These are phyloP conservation scores for Colletotrichum musicola DNA, from an alignment of 2,329 filamentous ascomycete genomes.

Conservation along the genomic window DNA sequence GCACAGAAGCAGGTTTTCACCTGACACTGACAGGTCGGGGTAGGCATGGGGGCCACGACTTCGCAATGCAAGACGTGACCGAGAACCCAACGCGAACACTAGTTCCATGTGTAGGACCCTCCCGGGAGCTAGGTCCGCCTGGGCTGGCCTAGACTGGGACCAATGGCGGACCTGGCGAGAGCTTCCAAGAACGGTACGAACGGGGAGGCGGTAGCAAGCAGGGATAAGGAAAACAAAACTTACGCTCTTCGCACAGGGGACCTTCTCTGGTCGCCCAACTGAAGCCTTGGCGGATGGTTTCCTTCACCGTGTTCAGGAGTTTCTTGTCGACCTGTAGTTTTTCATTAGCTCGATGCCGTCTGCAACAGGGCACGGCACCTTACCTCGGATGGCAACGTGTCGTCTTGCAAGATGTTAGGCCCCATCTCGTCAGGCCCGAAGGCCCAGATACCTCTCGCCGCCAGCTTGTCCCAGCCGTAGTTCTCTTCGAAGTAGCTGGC, in stretches of 20 bases:
- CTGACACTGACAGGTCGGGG: conserved; percentile 19
- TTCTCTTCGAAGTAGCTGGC: conserved; percentile 98
- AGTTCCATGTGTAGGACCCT: conserved; percentile 31
- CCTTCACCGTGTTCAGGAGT: conserved; percentile 85
- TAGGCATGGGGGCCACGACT: conserved; percentile 13
- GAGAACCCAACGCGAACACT: conserved; percentile 28
- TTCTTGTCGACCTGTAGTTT: conserved; percentile 84
- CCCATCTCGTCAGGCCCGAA: conserved; percentile 96
- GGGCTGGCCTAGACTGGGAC: conserved; percentile 8
- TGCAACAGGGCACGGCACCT: conserved; percentile 45
- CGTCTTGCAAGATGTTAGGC: conserved; percentile 96
- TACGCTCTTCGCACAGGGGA: conserved; percentile 96
- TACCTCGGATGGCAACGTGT: conserved; percentile 90
- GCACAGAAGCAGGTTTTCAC: conserved; percentile 32
- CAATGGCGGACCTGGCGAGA: conserved; percentile 7
- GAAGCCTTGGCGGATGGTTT: conserved; percentile 95
- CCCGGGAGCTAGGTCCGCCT: conserved; percentile 20
- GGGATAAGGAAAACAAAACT: conserved; percentile 55
- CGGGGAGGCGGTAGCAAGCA: conserved; percentile 31
- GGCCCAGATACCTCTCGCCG: conserved; percentile 96
- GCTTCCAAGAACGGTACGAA: conserved; percentile 28
- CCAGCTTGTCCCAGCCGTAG: conserved; percentile 96
- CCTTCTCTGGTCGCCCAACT: conserved; percentile 97
- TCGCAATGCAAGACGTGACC: conserved; percentile 32
- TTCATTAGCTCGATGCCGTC: conserved; percentile 31